A percentile compares a stretch with the other conserved stretches of the same genome.
phyloP scores from a whole-genome alignment of 2,329 filamentous ascomycete genomes.

The Endoconidiophora laricicola region DNA sequence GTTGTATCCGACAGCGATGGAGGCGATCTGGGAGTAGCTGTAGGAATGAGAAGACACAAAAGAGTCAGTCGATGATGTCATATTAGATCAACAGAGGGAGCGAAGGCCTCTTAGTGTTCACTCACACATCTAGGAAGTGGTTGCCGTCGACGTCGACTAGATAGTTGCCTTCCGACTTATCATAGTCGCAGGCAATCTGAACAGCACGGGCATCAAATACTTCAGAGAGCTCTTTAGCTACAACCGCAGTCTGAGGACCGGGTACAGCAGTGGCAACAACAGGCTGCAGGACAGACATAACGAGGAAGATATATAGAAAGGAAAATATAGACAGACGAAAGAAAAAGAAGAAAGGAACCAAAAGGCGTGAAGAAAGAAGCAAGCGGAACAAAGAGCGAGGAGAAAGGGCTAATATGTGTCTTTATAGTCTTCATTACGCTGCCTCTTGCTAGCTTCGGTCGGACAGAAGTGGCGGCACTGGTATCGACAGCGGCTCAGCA shows the following conservation, averaged over 20 bases:
- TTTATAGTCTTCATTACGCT: no score
- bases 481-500: no score
- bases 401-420: background rate
- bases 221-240: conserved; percentile 26
- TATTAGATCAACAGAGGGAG: background rate
- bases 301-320: conserved; percentile 10
- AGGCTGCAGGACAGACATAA: conserved; percentile 17
- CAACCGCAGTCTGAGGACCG: conserved; percentile 24
- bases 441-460: no score
- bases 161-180: conserved; percentile 36
- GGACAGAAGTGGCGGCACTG: no score
- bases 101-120: conserved; percentile 2
- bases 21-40: conserved; percentile 80
- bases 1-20: conserved; percentile 85
- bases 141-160: conserved; percentile 35
- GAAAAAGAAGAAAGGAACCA: background rate
- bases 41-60: background rate
- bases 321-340: background rate
- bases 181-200: conserved; percentile 36
- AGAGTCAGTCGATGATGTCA: conserved; percentile 2
- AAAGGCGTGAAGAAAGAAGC: background rate
- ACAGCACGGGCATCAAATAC: conserved; percentile 36
- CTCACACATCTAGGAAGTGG: conserved; percentile 31
- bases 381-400: background rate
- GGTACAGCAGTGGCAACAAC: conserved; percentile 24